These are phyloP conservation scores for Colletotrichum abscissum DNA, from an alignment of 2,329 filamentous ascomycete species.

Conservation along the genomic window DNA sequence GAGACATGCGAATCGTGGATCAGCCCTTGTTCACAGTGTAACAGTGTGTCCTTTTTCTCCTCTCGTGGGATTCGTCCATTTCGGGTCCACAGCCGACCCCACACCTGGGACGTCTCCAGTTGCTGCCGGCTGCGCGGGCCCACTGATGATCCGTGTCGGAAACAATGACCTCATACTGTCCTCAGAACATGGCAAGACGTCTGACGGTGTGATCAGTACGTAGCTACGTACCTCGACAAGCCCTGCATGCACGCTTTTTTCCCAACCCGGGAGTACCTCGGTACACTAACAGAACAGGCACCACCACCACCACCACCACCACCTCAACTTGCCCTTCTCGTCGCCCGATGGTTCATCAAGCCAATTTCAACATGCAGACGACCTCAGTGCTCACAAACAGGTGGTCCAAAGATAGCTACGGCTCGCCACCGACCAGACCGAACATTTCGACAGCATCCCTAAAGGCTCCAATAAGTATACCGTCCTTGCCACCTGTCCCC, in stretches of 20 bases:
- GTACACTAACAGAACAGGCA: not conserved
- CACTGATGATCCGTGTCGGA: constrained; percentile 14
- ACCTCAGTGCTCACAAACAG: not conserved
- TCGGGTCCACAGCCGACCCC: not conserved
- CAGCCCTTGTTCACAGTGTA: constrained; percentile 5
- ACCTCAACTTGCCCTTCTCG: not conserved
- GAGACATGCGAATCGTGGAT: constrained; percentile 15
- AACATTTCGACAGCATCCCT: not conserved
- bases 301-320: no score
- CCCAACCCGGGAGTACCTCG: not conserved
- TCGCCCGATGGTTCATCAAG: not conserved
- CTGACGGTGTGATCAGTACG: not conserved
- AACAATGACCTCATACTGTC: constrained; percentile 33
- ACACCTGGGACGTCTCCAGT: constrained; percentile 19
- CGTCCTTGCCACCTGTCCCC: no score
- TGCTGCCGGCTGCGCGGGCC: constrained; percentile 13
- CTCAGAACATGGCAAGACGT: not conserved
- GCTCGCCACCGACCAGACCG: not conserved
- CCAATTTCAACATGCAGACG: not conserved
- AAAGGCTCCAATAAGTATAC: not conserved
- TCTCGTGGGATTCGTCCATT: constrained; percentile 9
- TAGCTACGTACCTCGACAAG: not conserved
- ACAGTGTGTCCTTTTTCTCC: not conserved
- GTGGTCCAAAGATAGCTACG: no score
- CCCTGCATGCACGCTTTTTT: not conserved